A percentile compares a stretch with the other conserved stretches of the same genome.
These are phyloP conservation scores for Citrus unshiu DNA, from an alignment of 345 rosid species.

Conservation along the genomic window DNA sequence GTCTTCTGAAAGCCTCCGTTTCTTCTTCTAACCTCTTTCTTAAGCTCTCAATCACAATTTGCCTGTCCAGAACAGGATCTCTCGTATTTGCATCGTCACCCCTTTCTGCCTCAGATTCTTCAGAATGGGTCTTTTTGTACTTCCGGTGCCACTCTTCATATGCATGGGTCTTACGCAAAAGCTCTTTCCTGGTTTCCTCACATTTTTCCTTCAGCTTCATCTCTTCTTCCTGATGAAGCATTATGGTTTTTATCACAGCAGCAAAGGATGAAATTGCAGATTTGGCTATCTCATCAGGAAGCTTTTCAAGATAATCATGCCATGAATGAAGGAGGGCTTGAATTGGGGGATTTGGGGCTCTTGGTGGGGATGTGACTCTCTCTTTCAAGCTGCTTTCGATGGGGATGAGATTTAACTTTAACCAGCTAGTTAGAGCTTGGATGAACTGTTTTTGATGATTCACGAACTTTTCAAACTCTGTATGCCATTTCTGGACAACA, in stretches of 20 bases:
- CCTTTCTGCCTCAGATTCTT: constrained; percentile 44
- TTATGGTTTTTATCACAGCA: constrained; percentile 64
- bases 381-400: constrained; percentile 70
- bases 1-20: constrained; percentile 58
- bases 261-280: constrained; percentile 76
- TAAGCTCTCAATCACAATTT: constrained; percentile 60
- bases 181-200: constrained; percentile 77
- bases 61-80: constrained; percentile 74
- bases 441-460: constrained; percentile 76
- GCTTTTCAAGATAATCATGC: constrained; percentile 69
- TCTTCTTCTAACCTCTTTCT: constrained; percentile 76
- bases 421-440: constrained; percentile 59
- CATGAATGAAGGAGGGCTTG: constrained; percentile 68
- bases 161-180: constrained; percentile 62
- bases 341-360: constrained; percentile 69
- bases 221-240: constrained; percentile 79
- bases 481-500: constrained; percentile 68
- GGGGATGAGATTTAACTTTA: constrained; percentile 71
- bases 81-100: constrained; percentile 49
- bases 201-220: constrained; percentile 79
- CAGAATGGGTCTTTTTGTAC: constrained; percentile 43
- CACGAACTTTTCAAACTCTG: constrained; percentile 66
- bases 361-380: constrained; percentile 71
- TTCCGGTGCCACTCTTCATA: constrained; percentile 89
- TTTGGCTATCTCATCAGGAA: constrained; percentile 83